Evolutionary conservation across 2,329 filamentous ascomycete species (phyloP).

Genomic region (Alternaria alternata): DNA sequence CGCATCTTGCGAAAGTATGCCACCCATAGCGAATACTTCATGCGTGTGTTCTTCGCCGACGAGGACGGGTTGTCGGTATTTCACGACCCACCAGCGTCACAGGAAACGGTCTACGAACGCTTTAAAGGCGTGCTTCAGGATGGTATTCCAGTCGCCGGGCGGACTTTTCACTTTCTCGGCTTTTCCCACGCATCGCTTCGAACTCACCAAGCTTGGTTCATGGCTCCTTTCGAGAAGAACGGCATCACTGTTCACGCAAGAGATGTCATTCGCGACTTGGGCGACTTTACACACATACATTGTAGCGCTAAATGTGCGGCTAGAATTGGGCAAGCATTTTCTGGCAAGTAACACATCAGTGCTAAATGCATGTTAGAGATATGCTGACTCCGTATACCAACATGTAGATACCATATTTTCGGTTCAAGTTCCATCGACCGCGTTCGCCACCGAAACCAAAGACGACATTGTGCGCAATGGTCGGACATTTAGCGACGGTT

Average conservation of each 20-base stretch:
- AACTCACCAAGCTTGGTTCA: constrained; percentile 44
- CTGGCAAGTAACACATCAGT: constrained; percentile 37
- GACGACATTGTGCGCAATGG: constrained; percentile 63
- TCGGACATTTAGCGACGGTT: constrained; percentile 79
- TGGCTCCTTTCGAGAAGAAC: constrained; percentile 39
- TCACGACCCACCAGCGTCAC: constrained; percentile 58
- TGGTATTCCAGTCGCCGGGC: constrained; percentile 59
- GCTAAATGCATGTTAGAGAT: not conserved
- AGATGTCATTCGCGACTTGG: constrained; percentile 60
- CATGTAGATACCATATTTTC: constrained; percentile 73
- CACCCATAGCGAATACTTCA: constrained; percentile 37
- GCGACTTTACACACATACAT: constrained; percentile 57
- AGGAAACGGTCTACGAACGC: constrained; percentile 45
- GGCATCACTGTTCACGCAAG: constrained; percentile 57
- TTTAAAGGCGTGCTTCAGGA: constrained; percentile 68
- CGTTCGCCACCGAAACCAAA: constrained; percentile 54
- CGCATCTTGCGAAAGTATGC: constrained; percentile 41
- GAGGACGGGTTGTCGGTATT: constrained; percentile 73
- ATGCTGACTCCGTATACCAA: not conserved
- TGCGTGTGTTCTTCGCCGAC: constrained; percentile 75
- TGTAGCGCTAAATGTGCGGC: constrained; percentile 67
- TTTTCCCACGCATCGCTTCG: constrained; percentile 46
- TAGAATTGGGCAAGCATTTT: constrained; percentile 73
- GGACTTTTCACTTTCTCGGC: constrained; percentile 42
- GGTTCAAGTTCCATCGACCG: constrained; percentile 61